Evolutionary conservation across 1,284 basidiomycete species (phyloP).

Genomic region (Ceratobasidium sp.): DNA sequence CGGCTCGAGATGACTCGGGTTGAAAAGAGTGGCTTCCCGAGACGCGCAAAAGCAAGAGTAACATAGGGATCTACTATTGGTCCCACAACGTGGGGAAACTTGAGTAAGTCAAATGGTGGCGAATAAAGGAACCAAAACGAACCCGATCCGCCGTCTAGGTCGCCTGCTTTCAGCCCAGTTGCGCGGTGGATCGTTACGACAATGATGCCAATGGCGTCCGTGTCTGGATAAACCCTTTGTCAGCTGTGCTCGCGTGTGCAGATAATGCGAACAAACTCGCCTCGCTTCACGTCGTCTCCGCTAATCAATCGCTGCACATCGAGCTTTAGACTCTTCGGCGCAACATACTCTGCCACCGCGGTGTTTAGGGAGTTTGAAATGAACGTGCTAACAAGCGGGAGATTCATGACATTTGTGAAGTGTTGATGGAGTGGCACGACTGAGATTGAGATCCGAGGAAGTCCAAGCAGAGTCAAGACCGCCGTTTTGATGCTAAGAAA

Average conservation of each 20-base stretch:
- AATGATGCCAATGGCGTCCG: slow-evolving; percentile 44
- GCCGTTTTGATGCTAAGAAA: slow-evolving; percentile 45
- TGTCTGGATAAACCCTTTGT: slow-evolving; percentile 38
- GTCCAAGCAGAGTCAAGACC: slow-evolving; percentile 47
- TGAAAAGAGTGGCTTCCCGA: slow-evolving; percentile 45
- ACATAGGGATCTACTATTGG: slow-evolving; percentile 46
- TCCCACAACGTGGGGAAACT: too few relatives aligned
- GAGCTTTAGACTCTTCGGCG: slow-evolving; percentile 47
- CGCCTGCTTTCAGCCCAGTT: slow-evolving; percentile 21
- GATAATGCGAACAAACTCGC: not conserved
- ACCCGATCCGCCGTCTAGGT: slow-evolving; percentile 38
- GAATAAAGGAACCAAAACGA: not conserved
- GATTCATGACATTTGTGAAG: slow-evolving; percentile 45
- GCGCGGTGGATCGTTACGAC: slow-evolving; percentile 42
- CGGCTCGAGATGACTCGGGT: slow-evolving; percentile 42
- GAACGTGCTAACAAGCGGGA: slow-evolving; percentile 42
- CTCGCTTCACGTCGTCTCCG: slow-evolving; percentile 44
- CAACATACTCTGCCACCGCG: slow-evolving; percentile 47
- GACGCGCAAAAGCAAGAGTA: slow-evolving; percentile 45
- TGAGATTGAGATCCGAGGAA: slow-evolving; percentile 44
- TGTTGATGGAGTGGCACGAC: slow-evolving; percentile 41
- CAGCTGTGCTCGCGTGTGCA: not conserved
- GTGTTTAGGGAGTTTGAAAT: slow-evolving; percentile 43
- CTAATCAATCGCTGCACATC: slow-evolving; percentile 47
- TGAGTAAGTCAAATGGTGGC: not conserved